Evolutionary conservation across 2,329 filamentous ascomycete genomes (phyloP).

Genomic region (Fusarium avenaceum): DNA sequence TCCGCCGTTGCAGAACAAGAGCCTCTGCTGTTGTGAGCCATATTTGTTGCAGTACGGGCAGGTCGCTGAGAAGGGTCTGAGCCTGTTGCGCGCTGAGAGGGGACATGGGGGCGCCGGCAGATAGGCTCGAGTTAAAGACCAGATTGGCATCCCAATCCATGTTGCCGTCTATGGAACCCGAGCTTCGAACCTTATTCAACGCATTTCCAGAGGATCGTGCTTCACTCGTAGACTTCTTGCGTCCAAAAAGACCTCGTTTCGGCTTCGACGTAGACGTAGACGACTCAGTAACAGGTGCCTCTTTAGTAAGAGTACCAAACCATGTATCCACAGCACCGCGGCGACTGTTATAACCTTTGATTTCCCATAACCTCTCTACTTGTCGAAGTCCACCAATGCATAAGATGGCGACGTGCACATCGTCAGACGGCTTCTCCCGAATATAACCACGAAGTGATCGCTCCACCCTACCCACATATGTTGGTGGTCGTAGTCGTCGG

Average conservation of each 20-base stretch:
- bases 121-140: constrained; percentile 71
- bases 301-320: constrained; percentile 67
- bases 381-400: constrained; percentile 73
- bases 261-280: constrained; percentile 60
- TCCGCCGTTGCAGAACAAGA: constrained; percentile 69
- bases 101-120: constrained; percentile 73
- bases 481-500: constrained; percentile 72
- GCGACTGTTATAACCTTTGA: constrained; percentile 73
- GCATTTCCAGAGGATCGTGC: constrained; percentile 47
- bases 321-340: constrained; percentile 71
- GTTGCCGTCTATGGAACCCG: constrained; percentile 51
- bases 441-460: constrained; percentile 73
- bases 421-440: constrained; percentile 72
- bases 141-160: constrained; percentile 56
- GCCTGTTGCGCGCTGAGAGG: constrained; percentile 65
- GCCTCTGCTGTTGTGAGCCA: constrained; percentile 75
- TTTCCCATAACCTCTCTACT: constrained; percentile 75
- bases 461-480: constrained; percentile 74
- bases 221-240: constrained; percentile 67
- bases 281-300: constrained; percentile 53
- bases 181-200: constrained; percentile 46
- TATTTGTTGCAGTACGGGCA: constrained; percentile 70
- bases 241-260: constrained; percentile 66
- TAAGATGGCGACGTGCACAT: constrained; percentile 72
- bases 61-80: constrained; percentile 65